A percentile compares a stretch with the other conserved stretches of the same genome.
These are phyloP conservation scores for Aspergillus wentii DNA, from an alignment of 495 filamentous ascomycete species.

Conservation along the genomic window DNA sequence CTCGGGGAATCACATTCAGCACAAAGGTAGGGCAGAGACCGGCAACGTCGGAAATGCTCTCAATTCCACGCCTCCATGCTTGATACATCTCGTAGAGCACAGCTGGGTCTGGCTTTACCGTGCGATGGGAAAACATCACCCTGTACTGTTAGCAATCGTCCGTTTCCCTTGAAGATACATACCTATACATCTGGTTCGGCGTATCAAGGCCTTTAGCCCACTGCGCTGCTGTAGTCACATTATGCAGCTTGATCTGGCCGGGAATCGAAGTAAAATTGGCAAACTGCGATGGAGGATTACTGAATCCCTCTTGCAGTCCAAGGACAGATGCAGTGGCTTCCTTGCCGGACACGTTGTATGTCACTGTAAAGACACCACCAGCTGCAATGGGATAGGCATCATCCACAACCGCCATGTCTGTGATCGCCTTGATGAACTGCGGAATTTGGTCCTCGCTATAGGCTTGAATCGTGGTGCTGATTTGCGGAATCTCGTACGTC, in stretches of 20 bases:
- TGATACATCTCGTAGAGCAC: constrained; percentile 16
- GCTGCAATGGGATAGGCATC: constrained; percentile 17
- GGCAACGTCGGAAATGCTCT: constrained; percentile 19
- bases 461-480: constrained; percentile 29
- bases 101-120: constrained; percentile 18
- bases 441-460: constrained; percentile 23
- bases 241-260: constrained; percentile 11
- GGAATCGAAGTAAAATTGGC: constrained; percentile 21
- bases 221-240: constrained; percentile 16
- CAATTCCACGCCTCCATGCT: constrained; percentile 20
- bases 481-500: constrained; percentile 36
- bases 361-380: constrained; percentile 15
- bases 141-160: constrained; percentile 3
- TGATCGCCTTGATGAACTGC: constrained; percentile 14
- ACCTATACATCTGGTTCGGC: constrained; percentile 27
- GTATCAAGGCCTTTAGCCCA: constrained; percentile 16
- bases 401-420: constrained; percentile 12
- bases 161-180: neutral
- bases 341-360: constrained; percentile 19
- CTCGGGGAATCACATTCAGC: constrained; percentile 12
- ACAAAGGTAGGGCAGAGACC: constrained; percentile 27
- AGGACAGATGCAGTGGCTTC: constrained; percentile 9
- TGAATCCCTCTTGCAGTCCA: constrained; percentile 24
- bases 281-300: constrained; percentile 22
- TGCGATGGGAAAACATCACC: constrained; percentile 19